Evolutionary conservation across 2,329 filamentous ascomycete genomes (phyloP), one percentile per base, ranked within the genome.

Genomic region (Epichloe sibirici): DNA sequence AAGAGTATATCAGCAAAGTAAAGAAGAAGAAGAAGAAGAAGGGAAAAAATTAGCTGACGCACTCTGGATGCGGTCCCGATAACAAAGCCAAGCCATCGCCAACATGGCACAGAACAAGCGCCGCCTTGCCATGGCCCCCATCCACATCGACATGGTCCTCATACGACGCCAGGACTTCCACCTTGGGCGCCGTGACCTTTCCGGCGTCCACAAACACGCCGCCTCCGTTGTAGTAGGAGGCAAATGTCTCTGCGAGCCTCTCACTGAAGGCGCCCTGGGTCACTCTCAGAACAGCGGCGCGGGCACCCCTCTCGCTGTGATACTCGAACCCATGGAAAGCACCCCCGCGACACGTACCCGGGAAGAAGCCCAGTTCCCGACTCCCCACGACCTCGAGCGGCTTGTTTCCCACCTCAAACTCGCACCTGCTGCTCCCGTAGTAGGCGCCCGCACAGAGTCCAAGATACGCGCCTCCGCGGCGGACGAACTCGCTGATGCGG

Each of bases 401-500:
- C 35, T 59, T 61, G 51, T 93, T 82, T 2, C 90, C 89, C 12
- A 93, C 83, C 69, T 97, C 91, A 57, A 97, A 98, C 66, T 98
- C 93, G 64, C 91, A 96, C 57, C 76, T 77, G 40, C 76, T 74
- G 58, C 78, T 83, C 23, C 86, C 93, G 62, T 95, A 98, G 70
- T 98, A 98, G 11, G 86, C 93, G 5, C 93, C 93, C 2, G 93
- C 93, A 65, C 93, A 98, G 61, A 98, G 84, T 0, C 93, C 93
- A 2, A 98, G 77, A 64, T 93, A 98, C 0, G 79, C 75, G 15
- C 93, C 93, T 31, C 93, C 93, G 34, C 81, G 77, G 54, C 89
- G 86, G 48, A 98, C 88, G 63, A 86, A 98, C 59, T 91, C 85
- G 52, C 77, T 74, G 66, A 98, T 96, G 58, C 81, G 79, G 38